These are phyloP conservation scores for Meira miltonrushii DNA, from an alignment of 1,284 basidiomycete species.

Conservation along the genomic window DNA sequence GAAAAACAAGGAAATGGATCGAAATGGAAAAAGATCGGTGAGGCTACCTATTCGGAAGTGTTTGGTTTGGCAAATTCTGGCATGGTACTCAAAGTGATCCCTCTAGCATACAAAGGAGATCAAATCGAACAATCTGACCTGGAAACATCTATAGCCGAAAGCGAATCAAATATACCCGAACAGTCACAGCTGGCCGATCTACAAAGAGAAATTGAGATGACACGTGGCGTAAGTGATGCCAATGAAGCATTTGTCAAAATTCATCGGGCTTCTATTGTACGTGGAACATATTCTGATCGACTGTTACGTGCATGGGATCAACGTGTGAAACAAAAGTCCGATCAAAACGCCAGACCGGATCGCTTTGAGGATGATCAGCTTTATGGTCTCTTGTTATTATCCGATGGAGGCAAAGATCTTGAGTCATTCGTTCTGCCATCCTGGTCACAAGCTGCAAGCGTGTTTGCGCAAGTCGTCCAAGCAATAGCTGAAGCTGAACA, in stretches of 20 bases:
- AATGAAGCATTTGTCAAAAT: conserved; percentile 72
- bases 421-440: conserved; percentile 72
- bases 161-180: conserved; percentile 42
- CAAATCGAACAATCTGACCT: conserved; percentile 12
- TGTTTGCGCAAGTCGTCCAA: conserved; percentile 84
- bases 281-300: conserved; percentile 72
- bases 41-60: conserved; percentile 96
- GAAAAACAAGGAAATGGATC: neutral
- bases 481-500: conserved; percentile 71
- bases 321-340: conserved; percentile 59
- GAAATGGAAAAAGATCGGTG: conserved; percentile 71
- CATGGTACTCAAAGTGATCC: conserved; percentile 81
- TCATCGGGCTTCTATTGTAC: conserved; percentile 71
- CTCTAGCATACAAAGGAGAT: conserved; percentile 47
- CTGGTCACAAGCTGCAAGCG: conserved; percentile 78
- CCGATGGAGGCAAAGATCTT: conserved; percentile 81
- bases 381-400: conserved; percentile 81
- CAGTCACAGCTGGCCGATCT: conserved; percentile 64
- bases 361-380: conserved; percentile 60
- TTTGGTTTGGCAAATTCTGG: conserved; percentile 59
- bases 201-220: conserved; percentile 79
- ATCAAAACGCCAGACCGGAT: neutral
- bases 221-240: conserved; percentile 67
- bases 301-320: conserved; percentile 81
- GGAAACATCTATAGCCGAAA: conserved; percentile 23